Percentiles rank a stretch among this genome's conserved stretches.
These are phyloP conservation scores for Talaromyces funiculosus DNA, from an alignment of 2,329 filamentous ascomycete genomes.

Conservation along the genomic window DNA sequence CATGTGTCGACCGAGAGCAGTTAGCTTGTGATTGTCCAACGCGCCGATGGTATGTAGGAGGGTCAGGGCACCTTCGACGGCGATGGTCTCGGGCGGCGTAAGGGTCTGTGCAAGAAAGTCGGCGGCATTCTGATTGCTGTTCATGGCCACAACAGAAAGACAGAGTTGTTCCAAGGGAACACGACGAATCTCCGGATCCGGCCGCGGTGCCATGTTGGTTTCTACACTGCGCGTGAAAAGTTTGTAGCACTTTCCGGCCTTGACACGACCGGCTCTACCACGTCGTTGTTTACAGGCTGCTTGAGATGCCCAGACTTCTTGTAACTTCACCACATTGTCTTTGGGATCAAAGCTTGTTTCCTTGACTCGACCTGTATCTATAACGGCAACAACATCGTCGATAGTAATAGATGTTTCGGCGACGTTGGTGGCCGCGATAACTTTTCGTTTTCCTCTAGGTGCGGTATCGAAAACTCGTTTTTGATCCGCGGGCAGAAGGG, in stretches of 20 bases:
- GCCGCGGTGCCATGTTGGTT: slow-evolving; percentile 73
- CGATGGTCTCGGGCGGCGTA: slow-evolving; percentile 77
- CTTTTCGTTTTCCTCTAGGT: slow-evolving; percentile 76
- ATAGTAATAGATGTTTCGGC: slow-evolving; percentile 98
- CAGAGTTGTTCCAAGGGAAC: slow-evolving; percentile 93
- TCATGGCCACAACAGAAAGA: slow-evolving; percentile 88
- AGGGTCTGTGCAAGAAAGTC: slow-evolving; percentile 78
- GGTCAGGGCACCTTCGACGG: slow-evolving; percentile 77
- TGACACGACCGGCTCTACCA: slow-evolving; percentile 87
- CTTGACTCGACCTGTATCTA: slow-evolving; percentile 92
- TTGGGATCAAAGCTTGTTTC: slow-evolving; percentile 90
- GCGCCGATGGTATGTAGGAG: slow-evolving; percentile 82
- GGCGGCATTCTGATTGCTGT: slow-evolving; percentile 71
- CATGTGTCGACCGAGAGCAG: slow-evolving; percentile 86
- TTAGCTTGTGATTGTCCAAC: slow-evolving; percentile 77
- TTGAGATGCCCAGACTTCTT: slow-evolving; percentile 90
- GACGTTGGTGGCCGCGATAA: slow-evolving; percentile 93
- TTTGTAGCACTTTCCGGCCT: slow-evolving; percentile 89
- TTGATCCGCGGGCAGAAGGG: slow-evolving; percentile 81
- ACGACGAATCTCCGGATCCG: slow-evolving; percentile 87
- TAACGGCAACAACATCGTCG: slow-evolving; percentile 91
- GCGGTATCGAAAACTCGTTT: slow-evolving; percentile 74
- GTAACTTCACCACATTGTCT: slow-evolving; percentile 89
- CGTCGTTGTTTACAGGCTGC: slow-evolving; percentile 92
- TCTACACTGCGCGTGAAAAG: slow-evolving; percentile 86